phyloP scores from a whole-genome alignment of 2,329 filamentous ascomycete species.

The Cercospora beticola region DNA sequence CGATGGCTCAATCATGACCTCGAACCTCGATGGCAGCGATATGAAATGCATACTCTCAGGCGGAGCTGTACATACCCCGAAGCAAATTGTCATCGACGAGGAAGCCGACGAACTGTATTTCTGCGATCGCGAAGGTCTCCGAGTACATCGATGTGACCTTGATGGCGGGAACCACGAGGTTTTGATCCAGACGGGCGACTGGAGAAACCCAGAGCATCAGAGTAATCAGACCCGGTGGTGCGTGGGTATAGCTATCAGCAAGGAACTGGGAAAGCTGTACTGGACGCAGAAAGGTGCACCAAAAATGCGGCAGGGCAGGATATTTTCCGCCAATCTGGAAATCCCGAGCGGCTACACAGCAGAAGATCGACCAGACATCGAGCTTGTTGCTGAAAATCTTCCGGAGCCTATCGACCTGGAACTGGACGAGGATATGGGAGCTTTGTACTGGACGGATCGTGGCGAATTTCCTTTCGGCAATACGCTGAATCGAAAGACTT shows the following conservation, averaged over 20 bases:
- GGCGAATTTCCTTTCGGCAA: conserved; percentile 59
- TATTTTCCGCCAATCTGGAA: conserved; percentile 52
- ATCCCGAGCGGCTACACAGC: conserved; percentile 37
- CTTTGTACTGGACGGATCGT: conserved; percentile 62
- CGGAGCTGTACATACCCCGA: conserved; percentile 53
- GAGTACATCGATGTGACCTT: conserved; percentile 40
- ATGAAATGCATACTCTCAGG: conserved; percentile 45
- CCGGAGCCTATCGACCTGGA: conserved; percentile 61
- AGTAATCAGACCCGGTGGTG: conserved; percentile 27
- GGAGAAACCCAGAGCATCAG: conserved; percentile 33
- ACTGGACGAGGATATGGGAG: conserved; percentile 47
- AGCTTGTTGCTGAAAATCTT: conserved; percentile 46
- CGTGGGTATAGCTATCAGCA: conserved; percentile 55
- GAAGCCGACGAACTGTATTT: conserved; percentile 41
- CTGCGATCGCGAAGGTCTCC: conserved; percentile 47
- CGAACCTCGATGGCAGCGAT: conserved; percentile 52
- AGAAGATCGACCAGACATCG: conserved; percentile 44
- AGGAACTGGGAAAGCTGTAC: conserved; percentile 49
- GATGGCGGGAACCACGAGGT: conserved; percentile 40
- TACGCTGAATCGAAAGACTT: conserved; percentile 47
- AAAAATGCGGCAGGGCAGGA: conserved; percentile 53
- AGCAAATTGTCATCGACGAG: conserved; percentile 42
- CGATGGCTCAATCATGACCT: conserved; percentile 26
- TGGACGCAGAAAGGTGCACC: conserved; percentile 61
- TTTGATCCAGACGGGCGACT: conserved; percentile 43